A percentile compares a stretch with the other conserved stretches of the same genome.
Conservation (phyloP, 2,329 filamentous ascomycete genomes). For the Claviceps arundinis region DNA sequence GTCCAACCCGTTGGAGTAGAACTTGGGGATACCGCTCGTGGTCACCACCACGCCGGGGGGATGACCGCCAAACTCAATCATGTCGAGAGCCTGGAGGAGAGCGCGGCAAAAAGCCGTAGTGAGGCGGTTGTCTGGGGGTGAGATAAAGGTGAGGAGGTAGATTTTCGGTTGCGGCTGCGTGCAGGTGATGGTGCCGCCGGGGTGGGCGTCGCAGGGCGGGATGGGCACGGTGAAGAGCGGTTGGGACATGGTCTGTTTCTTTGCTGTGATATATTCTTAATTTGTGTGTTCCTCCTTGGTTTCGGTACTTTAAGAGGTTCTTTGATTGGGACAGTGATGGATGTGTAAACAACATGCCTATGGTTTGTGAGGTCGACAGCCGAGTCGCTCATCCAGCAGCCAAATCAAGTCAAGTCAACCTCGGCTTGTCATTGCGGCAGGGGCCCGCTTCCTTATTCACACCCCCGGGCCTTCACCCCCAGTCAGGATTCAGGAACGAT, state of each 20-base stretch:
- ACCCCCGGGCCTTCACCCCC: not conserved
- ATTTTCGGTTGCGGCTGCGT: slow-evolving; percentile 45
- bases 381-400: not conserved
- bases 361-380: not conserved
- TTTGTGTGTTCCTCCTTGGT: not conserved
- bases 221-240: slow-evolving; percentile 35
- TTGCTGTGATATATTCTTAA: not conserved
- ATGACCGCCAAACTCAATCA: slow-evolving; percentile 51
- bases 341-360: not conserved
- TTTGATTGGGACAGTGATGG: not conserved
- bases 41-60: slow-evolving; percentile 64
- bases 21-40: slow-evolving; percentile 62
- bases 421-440: not conserved
- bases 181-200: slow-evolving; percentile 47
- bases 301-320: not conserved
- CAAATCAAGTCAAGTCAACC: not conserved
- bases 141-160: slow-evolving; percentile 61
- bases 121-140: slow-evolving; percentile 64
- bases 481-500: too few relatives aligned
- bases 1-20: slow-evolving; percentile 77
- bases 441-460: not conserved
- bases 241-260: slow-evolving; percentile 1
- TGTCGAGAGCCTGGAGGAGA: slow-evolving; percentile 58
- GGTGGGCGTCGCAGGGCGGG: slow-evolving; percentile 30
- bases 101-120: slow-evolving; percentile 54